Percentiles rank a stretch among this genome's conserved stretches.
Conservation (phyloP, 2,329 filamentous ascomycete species). For the Cercospora sp. region DNA sequence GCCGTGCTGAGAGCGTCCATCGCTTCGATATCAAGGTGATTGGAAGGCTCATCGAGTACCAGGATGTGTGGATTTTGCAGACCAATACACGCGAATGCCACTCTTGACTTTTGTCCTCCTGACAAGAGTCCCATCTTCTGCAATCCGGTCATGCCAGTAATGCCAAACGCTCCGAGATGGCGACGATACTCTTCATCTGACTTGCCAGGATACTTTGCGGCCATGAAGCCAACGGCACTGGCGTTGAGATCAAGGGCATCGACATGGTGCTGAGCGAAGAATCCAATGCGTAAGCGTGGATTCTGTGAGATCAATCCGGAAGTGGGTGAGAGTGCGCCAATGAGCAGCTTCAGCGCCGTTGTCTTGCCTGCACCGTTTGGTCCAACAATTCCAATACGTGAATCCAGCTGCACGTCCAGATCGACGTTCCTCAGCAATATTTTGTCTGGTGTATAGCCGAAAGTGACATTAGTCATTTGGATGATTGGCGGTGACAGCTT, state of each 20-base stretch:
- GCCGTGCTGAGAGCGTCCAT: conserved; percentile 90
- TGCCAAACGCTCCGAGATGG: conserved; percentile 81
- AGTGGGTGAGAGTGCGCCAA: conserved; percentile 75
- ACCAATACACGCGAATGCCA: conserved; percentile 95
- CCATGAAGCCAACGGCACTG: conserved; percentile 94
- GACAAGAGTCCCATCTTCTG: conserved; percentile 95
- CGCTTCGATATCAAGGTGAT: conserved; percentile 97
- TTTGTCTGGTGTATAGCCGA: conserved; percentile 81
- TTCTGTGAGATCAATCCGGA: conserved; percentile 84
- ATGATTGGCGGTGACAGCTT: conserved; percentile 97
- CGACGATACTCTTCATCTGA: conserved; percentile 96
- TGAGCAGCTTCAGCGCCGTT: conserved; percentile 96
- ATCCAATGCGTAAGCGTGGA: conserved; percentile 84
- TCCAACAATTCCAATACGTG: conserved; percentile 97
- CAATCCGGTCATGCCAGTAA: conserved; percentile 90
- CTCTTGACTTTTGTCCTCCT: conserved; percentile 96
- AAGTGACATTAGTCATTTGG: conserved; percentile 90
- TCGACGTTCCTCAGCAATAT: conserved; percentile 83
- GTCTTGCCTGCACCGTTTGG: conserved; percentile 99
- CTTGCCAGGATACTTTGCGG: conserved; percentile 83
- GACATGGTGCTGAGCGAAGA: conserved; percentile 98
- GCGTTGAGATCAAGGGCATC: conserved; percentile 88
- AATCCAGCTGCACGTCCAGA: conserved; percentile 95
- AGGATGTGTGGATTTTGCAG: conserved; percentile 94
- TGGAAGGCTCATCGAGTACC: conserved; percentile 96